Evolutionary conservation across 768 basidiomycete genomes (phyloP), one percentile per base, ranked within the genome.

Genomic region (Psilocybe sp.): DNA sequence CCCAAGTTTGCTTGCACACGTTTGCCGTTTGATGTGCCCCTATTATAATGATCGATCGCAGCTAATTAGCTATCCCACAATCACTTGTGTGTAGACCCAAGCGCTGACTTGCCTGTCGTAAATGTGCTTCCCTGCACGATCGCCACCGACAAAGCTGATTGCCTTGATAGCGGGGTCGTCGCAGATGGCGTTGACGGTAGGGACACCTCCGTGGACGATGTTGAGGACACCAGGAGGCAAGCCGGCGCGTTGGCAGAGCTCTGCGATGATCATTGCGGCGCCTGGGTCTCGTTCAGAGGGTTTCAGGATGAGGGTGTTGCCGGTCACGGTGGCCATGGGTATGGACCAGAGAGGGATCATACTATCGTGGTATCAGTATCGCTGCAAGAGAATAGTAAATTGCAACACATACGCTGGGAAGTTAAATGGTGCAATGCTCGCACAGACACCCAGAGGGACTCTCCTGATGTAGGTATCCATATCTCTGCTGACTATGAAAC

Each of bases 261-360:
- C 96, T 31, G 94, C 93, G 53, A 99, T 93, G 48, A 99, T 96
- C 88, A 97, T 94, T 5, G 93, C 87, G 12, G 97, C 96, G 42
- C 96, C 96, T 12, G 96, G 96, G 64, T 97, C 95, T 19, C 96
- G 85, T 65, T 99, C 96, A 1, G 91, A 94, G 15, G 96, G 96
- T 62, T 99, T 99, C 53, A 99, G 75, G 52, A 99, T 79, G 37
- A 99, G 78, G 0, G 96, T 93, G 61, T 99, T 99, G 31, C 96
- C 96, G 0, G 92, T 94, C 9, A 85, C 85, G 18, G 83, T 74
- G 14, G 93, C 89, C 80, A 93, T 84, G 39, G 88, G 88, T 57
- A 98, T 94, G 0, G 92, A 87, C 96, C 96, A 98, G 6, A 98
- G 75, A 0, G 95, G 96, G 60, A 98, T 98, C 93, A 96, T 96